Base-by-base conservation (phyloP, 306 rosid species). In the Canavalia ensiformis region DNA sequence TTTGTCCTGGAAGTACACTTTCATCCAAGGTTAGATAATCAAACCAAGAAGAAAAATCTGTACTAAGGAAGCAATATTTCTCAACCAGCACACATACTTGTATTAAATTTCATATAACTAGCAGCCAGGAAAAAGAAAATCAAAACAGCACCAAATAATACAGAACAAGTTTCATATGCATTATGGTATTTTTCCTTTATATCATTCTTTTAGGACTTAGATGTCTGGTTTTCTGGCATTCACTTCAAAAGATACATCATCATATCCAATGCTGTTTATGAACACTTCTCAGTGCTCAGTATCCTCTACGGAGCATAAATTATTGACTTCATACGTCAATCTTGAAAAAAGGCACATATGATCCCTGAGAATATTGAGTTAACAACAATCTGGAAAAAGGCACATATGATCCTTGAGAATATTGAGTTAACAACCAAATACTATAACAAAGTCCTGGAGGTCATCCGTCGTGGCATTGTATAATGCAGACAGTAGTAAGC, bases 1-100 rank as follows among this genome's bases (percentile, higher is more conserved):
- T 72, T 89, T 90, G 49, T 73, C 94, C 99, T 95, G 77, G 45
- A 81, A 84, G 47, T 45, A 54, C 42, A 58, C 9, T 70, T 74
- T 49, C 39, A 7, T 8, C 58, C 35, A 10, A 44, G 31, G 13
- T 67, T 73, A 49, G 13, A 34, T 5, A 72, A 65, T 74, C 72
- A 59, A 28, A 50, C 51, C 8, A 62, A 25, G 35, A 56, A 7
- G 6, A 49, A 70, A 54, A 28, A 64, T 46, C 29, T 8, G 46
- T n/a, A 34, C 28, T 30, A 28, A 34, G 70, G 41, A 80, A 74
- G 54, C 57, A 76, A 52, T 30, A 47, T 51, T 74, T 57, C 70
- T 56, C 60, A 66, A 34, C 56, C 29, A 57, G 29, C 8, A 46
- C 30, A 67, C 11, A 33, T 7, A 65, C 11, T 49, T 76, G 44